These are phyloP conservation scores for Ustilago trichophora DNA, from an alignment of 1,284 basidiomycete genomes.

Conservation along the genomic window DNA sequence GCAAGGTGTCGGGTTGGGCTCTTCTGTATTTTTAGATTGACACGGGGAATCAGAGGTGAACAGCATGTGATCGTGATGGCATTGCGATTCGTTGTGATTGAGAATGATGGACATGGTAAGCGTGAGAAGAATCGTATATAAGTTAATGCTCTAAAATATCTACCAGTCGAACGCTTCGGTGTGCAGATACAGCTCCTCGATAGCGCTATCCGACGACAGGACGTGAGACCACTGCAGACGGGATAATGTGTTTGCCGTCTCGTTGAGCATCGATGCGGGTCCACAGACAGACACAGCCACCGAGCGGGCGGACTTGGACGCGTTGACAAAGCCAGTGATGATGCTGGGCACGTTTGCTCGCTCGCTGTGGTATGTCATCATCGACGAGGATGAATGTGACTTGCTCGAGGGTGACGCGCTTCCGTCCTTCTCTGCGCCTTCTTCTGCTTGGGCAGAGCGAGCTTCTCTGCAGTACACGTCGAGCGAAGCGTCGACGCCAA, in stretches of 20 bases:
- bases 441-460: background rate
- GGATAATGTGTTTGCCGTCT: slow-evolving; percentile 33
- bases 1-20: slow-evolving; percentile 25
- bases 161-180: slow-evolving; percentile 47
- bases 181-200: slow-evolving; percentile 35
- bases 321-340: slow-evolving; percentile 8
- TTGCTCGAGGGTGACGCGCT: background rate
- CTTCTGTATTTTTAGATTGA: slow-evolving; percentile 36
- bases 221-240: slow-evolving; percentile 36
- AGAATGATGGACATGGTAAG: no score
- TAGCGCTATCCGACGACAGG: background rate
- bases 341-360: slow-evolving; percentile 11
- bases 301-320: background rate
- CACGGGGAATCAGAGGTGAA: background rate
- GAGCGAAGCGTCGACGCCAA: slow-evolving; percentile 20
- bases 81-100: background rate
- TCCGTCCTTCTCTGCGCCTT: background rate
- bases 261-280: slow-evolving; percentile 36
- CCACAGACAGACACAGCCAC: slow-evolving; percentile 43
- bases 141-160: no score
- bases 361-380: slow-evolving; percentile 8
- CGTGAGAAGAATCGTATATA: no score
- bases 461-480: slow-evolving; percentile 27
- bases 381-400: background rate
- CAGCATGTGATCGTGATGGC: background rate